Conservation (phyloP, 1,284 basidiomycete species). For the Taiwanofungus camphoratus region DNA sequence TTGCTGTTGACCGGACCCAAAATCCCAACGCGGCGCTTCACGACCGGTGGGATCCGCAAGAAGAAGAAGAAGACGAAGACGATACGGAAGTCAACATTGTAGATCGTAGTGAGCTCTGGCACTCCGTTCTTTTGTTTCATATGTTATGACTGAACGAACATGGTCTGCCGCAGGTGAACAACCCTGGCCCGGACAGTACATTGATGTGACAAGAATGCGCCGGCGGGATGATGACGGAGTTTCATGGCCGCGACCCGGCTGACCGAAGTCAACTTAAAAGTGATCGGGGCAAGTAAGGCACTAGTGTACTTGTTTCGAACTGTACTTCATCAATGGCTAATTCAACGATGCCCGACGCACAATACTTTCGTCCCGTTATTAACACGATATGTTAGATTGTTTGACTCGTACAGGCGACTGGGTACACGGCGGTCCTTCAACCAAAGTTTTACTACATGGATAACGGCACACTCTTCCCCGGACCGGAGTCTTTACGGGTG, state of each 20-base stretch:
- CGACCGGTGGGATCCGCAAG: slow-evolving; percentile 54
- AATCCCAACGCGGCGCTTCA: slow-evolving; percentile 48
- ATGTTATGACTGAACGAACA: slow-evolving; percentile 1
- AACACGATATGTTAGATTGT: too few species aligned
- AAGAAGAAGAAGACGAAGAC: slow-evolving; percentile 59
- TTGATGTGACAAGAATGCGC: slow-evolving; percentile 55
- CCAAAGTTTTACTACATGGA: too few species aligned
- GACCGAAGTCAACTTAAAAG: slow-evolving; percentile 5
- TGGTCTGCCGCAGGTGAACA: slow-evolving; percentile 46
- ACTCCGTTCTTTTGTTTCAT: slow-evolving; percentile 11
- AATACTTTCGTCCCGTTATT: too few species aligned
- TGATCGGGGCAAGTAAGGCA: too few species aligned
- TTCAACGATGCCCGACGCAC: too few species aligned
- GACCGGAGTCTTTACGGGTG: too few species aligned
- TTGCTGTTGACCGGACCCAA: slow-evolving; percentile 62
- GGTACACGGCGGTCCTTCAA: too few species aligned
- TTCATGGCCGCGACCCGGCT: slow-evolving; percentile 59
- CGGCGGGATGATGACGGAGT: slow-evolving; percentile 46
- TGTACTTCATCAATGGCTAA: too few species aligned
- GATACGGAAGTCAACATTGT: slow-evolving; percentile 49
- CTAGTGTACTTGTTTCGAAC: too few species aligned
- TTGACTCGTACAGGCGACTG: too few species aligned
- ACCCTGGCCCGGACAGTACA: slow-evolving; percentile 63
- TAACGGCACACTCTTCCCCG: too few species aligned
- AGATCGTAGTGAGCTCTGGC: slow-evolving; percentile 58